Evolutionary conservation across 164 flowering plant species (phyloP).

Genomic region (Umbilicus rupestris): DNA sequence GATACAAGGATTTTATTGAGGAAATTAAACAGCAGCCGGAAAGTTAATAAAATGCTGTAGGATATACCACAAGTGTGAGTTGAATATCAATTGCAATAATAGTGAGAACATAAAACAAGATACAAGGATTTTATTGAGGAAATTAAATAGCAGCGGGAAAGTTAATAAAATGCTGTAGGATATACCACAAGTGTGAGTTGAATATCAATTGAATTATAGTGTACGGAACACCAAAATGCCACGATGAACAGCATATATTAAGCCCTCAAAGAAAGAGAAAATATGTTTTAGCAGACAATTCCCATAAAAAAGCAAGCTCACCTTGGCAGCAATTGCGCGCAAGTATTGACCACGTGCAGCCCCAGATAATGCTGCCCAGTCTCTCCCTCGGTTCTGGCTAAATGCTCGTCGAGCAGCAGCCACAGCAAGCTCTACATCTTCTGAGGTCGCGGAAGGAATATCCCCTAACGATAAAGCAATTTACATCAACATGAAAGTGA

Average conservation of each 20-base stretch:
- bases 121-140: background rate
- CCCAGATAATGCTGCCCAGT: constrained; percentile 77
- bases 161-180: background rate
- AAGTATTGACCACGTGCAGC: constrained; percentile 82
- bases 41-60: background rate
- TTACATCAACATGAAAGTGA: background rate
- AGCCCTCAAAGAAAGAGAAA: background rate
- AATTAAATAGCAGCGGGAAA: background rate
- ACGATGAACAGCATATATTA: background rate
- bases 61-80: background rate
- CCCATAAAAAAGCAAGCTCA: constrained; percentile 11
- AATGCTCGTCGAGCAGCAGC: constrained; percentile 72
- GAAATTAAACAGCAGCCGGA: background rate
- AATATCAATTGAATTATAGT: background rate
- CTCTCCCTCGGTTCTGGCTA: constrained; percentile 46
- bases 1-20: background rate
- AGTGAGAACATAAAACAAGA: background rate
- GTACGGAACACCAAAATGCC: background rate
- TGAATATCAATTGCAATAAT: background rate
- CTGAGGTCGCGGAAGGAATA: constrained; percentile 84
- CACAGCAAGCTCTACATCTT: constrained; percentile 87
- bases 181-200: background rate
- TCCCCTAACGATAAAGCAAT: constrained; percentile 41
- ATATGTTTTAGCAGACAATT: background rate
- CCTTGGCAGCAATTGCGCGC: constrained; percentile 95